Conservation (phyloP, 1,284 basidiomycete species). For the Tilletia caries region DNA sequence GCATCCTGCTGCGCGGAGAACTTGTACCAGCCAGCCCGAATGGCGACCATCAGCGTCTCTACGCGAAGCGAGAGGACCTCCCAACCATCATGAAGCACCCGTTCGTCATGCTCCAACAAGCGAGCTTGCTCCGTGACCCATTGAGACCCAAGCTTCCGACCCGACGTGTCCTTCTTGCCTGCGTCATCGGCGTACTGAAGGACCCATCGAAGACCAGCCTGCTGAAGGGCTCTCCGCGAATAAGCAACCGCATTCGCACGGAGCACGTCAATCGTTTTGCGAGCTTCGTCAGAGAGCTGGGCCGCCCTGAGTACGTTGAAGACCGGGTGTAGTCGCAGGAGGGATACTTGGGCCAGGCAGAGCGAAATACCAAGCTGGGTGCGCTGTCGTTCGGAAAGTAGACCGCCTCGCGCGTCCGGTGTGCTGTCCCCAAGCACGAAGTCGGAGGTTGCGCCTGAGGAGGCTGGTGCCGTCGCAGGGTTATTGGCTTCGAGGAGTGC, state of each 20-base stretch:
- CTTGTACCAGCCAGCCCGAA: constrained; percentile 1
- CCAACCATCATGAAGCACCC: constrained; percentile 3
- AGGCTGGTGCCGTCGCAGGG: neutral
- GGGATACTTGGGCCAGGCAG: neutral
- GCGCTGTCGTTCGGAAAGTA: neutral
- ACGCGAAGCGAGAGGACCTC: neutral
- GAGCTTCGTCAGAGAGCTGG: neutral
- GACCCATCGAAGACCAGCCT: neutral
- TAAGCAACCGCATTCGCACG: neutral
- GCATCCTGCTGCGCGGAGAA: neutral
- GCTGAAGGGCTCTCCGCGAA: neutral
- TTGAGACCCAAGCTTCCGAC: neutral
- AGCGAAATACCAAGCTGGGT: constrained; percentile 1
- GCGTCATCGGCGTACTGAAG: constrained; percentile 3
- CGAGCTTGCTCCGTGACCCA: neutral
- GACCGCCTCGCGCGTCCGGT: neutral
- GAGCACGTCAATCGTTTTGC: neutral
- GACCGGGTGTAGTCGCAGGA: neutral
- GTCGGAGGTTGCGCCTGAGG: neutral
- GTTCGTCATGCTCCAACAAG: neutral
- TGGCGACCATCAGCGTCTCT: neutral
- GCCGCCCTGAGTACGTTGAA: neutral
- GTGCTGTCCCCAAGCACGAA: neutral
- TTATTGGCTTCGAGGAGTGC: neutral
- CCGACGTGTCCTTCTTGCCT: too few species aligned